phyloP scores from a whole-genome alignment of 1,284 basidiomycete species.

The Stygiomarasmius scandens region DNA sequence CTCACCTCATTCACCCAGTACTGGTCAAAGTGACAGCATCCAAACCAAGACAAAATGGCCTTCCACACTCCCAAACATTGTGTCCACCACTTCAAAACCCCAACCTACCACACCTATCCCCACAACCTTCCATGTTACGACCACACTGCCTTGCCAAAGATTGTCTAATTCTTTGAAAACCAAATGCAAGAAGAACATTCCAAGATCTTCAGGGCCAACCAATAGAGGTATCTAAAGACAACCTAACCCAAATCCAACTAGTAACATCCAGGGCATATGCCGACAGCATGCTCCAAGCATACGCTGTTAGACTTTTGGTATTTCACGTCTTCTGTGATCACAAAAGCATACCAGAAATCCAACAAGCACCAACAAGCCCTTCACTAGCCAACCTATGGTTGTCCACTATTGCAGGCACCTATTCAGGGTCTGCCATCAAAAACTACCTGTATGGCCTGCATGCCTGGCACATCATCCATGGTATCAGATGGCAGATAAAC shows the following conservation, averaged over 20 bases:
- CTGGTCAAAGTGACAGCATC: not conserved
- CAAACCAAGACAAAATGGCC: not conserved
- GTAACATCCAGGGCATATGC: not conserved
- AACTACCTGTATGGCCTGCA: slow-evolving; percentile 25
- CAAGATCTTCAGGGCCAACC: not conserved
- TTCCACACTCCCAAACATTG: not conserved
- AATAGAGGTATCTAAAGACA: not conserved
- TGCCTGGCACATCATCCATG: slow-evolving; percentile 30
- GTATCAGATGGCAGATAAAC: slow-evolving; percentile 21
- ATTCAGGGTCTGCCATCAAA: slow-evolving; percentile 18
- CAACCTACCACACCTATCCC: slow-evolving; percentile 13
- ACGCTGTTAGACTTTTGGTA: not conserved
- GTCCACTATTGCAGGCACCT: slow-evolving; percentile 10
- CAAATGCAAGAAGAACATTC: slow-evolving; percentile 9
- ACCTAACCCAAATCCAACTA: not conserved
- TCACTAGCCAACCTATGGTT: not conserved
- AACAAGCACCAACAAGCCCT: not conserved
- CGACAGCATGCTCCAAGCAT: not conserved
- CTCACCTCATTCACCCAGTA: not conserved
- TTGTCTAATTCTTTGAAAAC: slow-evolving; percentile 17
- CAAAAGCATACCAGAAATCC: not conserved
- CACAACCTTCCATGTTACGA: slow-evolving; percentile 8
- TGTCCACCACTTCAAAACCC: not conserved
- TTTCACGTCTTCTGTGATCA: slow-evolving; percentile 12
- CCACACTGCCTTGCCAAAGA: slow-evolving; percentile 23